phyloP scores from a whole-genome alignment of 2,329 filamentous ascomycete species.

The Botrytis paeoniae region DNA sequence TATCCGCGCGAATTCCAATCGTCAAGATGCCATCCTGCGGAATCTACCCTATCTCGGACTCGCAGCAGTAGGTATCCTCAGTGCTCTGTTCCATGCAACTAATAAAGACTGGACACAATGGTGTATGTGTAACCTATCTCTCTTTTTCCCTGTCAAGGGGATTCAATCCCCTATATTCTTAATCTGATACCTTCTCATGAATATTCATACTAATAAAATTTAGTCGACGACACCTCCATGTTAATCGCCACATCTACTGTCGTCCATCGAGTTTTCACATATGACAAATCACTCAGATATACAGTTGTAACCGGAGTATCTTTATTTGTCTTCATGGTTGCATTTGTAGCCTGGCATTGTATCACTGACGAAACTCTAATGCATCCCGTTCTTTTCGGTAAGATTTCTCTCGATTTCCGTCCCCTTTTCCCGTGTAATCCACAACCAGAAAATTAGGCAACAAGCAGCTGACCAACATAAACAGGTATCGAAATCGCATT shows the following conservation, averaged over 20 bases:
- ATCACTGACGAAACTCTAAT: slow-evolving; percentile 25
- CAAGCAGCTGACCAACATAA: neutral
- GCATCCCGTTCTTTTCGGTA: slow-evolving; percentile 29
- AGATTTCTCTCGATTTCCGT: neutral
- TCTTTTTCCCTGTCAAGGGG: neutral
- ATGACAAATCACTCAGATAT: slow-evolving; percentile 47
- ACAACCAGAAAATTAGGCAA: neutral
- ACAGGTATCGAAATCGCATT: slow-evolving; percentile 28
- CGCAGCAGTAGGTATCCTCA: slow-evolving; percentile 43
- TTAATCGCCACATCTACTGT: slow-evolving; percentile 51
- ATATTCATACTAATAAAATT: slow-evolving; percentile 37
- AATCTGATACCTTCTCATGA: neutral
- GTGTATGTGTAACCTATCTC: slow-evolving; percentile 36
- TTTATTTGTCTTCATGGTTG: slow-evolving; percentile 42
- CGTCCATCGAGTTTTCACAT: slow-evolving; percentile 49
- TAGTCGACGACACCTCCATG: slow-evolving; percentile 58
- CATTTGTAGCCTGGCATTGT: slow-evolving; percentile 42
- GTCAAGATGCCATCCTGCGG: slow-evolving; percentile 34
- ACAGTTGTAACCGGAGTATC: slow-evolving; percentile 42
- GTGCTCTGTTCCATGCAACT: slow-evolving; percentile 44
- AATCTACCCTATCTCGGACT: slow-evolving; percentile 44
- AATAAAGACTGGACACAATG: slow-evolving; percentile 47
- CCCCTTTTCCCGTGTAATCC: neutral
- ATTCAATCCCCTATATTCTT: neutral
- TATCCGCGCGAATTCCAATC: slow-evolving; percentile 32